Evolutionary conservation across 306 rosid genomes (phyloP), one percentile per base, ranked within the genome.

Genomic region (Medicago ruthenica): DNA sequence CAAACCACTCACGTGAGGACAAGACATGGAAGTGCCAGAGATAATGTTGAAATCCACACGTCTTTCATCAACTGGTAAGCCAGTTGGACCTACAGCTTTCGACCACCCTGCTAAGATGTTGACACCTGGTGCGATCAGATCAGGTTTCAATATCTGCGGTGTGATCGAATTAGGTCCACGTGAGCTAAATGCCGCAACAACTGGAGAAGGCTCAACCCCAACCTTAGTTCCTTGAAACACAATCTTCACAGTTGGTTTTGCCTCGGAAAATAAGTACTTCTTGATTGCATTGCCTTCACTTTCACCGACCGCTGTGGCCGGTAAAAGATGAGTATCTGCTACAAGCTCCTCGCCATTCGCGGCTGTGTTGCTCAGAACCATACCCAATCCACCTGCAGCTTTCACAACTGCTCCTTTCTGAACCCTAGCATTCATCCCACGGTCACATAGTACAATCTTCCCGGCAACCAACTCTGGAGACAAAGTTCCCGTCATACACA

Each of bases 11-110:
- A 92, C 96, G 84, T 94, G 98, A 6, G 98, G 98, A 67, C 98
- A 94, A 2, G 98, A 94, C 98, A 94, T 94, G 3, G 98, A 94
- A 8, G 98, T 94, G 8, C 98, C 98, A 0, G 97, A 94, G 40
- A 94, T 91, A 4, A 94, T 92, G 81, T 94, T 94, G 85, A 92
- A 94, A 7, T 85, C 88, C 78, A 94, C 98, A 75, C 95, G 97
- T 79, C 97, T 79, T 0, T 9, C 14, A 74, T 94, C 98, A 0
- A 58, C 54, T 1, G 88, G 7, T 9, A 94, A 59, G 0, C 98
- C 97, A 0, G 96, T 91, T 1, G 98, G 98, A 1, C 97, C 97
- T 42, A 87, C 84, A 0, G 75, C 74, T 4, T 71, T 90, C 0
- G 97, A 86, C 98, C 98, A 94, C 7, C 91, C 96, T 0, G 98